Percentiles rank a stretch among this genome's conserved stretches.
phyloP scores from a whole-genome alignment of 2,329 filamentous ascomycete genomes.

The Scedosporium dehoogii region DNA sequence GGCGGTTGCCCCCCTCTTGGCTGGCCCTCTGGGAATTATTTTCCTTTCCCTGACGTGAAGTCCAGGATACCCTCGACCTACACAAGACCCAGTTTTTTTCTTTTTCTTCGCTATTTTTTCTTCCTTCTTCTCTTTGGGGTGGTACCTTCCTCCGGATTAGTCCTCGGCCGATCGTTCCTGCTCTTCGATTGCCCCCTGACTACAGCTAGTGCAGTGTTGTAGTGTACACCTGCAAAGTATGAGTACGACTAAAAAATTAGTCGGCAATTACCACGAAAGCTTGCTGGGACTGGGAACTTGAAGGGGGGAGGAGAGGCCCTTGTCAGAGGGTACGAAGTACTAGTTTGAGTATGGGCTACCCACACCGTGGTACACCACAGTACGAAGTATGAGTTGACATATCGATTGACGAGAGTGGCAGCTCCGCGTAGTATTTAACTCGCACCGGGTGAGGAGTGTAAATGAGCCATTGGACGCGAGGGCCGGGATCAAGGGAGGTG shows the following conservation, averaged over 20 bases:
- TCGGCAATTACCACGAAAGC: conserved; percentile 3
- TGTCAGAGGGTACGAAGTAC: not conserved
- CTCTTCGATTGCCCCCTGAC: not conserved
- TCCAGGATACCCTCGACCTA: not conserved
- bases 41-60: not conserved
- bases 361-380: not conserved
- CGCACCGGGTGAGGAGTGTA: not conserved
- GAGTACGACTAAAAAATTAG: not conserved
- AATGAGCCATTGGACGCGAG: not conserved
- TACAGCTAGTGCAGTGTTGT: not conserved
- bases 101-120: not conserved
- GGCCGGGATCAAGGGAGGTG: not conserved
- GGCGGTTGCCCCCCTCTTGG: not conserved
- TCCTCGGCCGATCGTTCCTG: not conserved
- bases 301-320: not conserved
- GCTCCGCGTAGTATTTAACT: not conserved
- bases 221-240: not conserved
- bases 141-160: not conserved
- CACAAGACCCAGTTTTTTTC: not conserved
- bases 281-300: not conserved
- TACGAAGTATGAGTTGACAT: not conserved
- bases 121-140: not conserved
- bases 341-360: not conserved
- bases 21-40: not conserved
- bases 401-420: not conserved